A percentile compares a stretch with the other conserved stretches of the same genome.
phyloP scores from a whole-genome alignment of 169 alveolate genomes.

The Plasmodium gallinaceum region DNA sequence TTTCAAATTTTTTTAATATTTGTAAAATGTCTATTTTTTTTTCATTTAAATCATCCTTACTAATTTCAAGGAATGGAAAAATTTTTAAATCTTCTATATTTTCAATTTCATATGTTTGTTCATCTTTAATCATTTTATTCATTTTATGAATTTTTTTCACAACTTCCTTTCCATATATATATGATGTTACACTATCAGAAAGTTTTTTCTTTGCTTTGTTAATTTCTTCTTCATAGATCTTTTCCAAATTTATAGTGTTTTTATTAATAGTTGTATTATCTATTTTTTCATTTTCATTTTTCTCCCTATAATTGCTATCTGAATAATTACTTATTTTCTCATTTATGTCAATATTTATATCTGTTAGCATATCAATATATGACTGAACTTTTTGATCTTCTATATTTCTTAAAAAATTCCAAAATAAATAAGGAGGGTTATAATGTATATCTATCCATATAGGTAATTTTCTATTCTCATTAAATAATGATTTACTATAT shows the following conservation, averaged over 20 bases:
- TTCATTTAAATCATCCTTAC: neutral
- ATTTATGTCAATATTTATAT: slow-evolving; percentile 22
- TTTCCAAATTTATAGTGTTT: neutral
- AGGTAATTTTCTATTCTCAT: slow-evolving; percentile 43
- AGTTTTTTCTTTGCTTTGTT: slow-evolving; percentile 61
- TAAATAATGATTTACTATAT: slow-evolving; percentile 79
- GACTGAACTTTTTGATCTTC: slow-evolving; percentile 61
- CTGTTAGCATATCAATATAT: slow-evolving; percentile 44
- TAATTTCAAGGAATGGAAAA: slow-evolving; percentile 44
- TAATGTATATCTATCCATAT: slow-evolving; percentile 33
- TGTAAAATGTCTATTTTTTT: slow-evolving; percentile 26
- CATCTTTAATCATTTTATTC: slow-evolving; percentile 25
- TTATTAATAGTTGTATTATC: neutral
- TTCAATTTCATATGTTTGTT: slow-evolving; percentile 5
- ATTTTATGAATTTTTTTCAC: slow-evolving; percentile 41
- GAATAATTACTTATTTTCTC: neutral
- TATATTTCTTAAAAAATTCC: slow-evolving; percentile 75
- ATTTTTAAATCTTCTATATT: slow-evolving; percentile 27
- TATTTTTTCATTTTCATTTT: neutral
- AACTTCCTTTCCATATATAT: slow-evolving; percentile 39
- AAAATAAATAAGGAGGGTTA: slow-evolving; percentile 47
- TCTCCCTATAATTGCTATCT: neutral
- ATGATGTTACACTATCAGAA: slow-evolving; percentile 51
- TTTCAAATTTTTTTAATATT: slow-evolving; percentile 18
- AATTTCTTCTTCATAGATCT: slow-evolving; percentile 10